A percentile compares a stretch with the other conserved stretches of the same genome.
These are phyloP conservation scores for Chlorokybus atmophyticus DNA, from an alignment of 139 green algal genomes.

Conservation along the genomic window DNA sequence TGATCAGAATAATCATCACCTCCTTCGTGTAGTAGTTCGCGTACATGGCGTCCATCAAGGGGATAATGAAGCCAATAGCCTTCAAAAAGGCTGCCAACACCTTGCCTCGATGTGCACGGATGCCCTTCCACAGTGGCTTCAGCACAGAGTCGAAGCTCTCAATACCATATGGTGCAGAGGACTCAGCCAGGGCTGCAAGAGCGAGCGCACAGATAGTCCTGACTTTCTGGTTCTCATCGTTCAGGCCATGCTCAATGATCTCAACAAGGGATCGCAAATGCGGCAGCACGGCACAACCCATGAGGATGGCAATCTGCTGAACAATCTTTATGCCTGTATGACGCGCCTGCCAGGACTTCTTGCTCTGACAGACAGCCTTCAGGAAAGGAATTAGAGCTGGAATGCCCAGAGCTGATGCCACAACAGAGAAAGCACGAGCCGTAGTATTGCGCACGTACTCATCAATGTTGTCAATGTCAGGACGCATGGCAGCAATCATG, in stretches of 20 bases:
- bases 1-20: conserved; percentile 90
- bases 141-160: conserved; percentile 97
- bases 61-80: conserved; percentile 94
- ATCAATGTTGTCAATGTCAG: conserved; percentile 98
- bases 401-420: conserved; percentile 89
- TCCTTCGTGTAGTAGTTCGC: conserved; percentile 93
- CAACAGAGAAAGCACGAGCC: conserved; percentile 75
- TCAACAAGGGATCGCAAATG: conserved; percentile 91
- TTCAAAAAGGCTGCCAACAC: conserved; percentile 47
- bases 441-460: conserved; percentile 97
- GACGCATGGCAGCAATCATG: conserved; percentile 97
- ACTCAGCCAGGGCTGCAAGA: conserved; percentile 88
- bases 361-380: conserved; percentile 91
- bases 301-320: conserved; percentile 95
- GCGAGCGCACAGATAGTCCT: conserved; percentile 93
- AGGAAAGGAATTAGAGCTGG: conserved; percentile 94
- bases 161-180: conserved; percentile 89
- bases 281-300: conserved; percentile 85
- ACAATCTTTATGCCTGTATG: conserved; percentile 99
- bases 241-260: conserved; percentile 84
- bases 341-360: conserved; percentile 92
- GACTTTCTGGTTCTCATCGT: conserved; percentile 52
- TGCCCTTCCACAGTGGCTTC: conserved; percentile 95
- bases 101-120: conserved; percentile 82
- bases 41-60: conserved; percentile 96